Base-by-base conservation (phyloP, 495 filamentous ascomycete genomes). In the Penicillium herquei region DNA sequence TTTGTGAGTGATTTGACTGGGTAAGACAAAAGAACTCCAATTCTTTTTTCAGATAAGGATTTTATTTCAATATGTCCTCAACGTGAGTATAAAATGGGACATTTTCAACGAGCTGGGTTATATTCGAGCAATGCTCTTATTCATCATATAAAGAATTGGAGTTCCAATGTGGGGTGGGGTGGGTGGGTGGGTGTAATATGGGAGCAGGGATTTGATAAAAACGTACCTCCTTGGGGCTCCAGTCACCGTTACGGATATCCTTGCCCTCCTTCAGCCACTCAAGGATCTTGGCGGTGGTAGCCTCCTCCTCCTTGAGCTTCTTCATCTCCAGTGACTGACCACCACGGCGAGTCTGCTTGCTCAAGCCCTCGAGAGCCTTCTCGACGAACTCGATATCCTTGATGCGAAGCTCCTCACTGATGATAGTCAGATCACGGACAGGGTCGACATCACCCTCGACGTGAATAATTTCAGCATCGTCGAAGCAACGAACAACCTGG, bases 351-450 rank as follows among this genome's bases (percentile, higher is more conserved):
- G 95, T 99, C 77, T 91, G 91, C 83, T 98, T 99, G 78, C 86
- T 84, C 54, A 95, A 76, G 62, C 78, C 84, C 65, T 97, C 95
- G 54, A 93, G 81, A 3, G 92, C 87, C 81, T 98, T 99, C 79
- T 96, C 91, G 48, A 89, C 86, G 72, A 98, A 98, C 81, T 99
- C 95, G 56, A 96, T 97, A 79, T 99, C 95, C 81, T 99, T 99
- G 69, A 97, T 86, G 47, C 92, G 84, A 66, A 99, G 78, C 78
- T 99, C 95, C 65, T 98, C 92, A 74, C 84, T 90, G 79, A 99
- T 98, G 74, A 99, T 99, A 59, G 85, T 86, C 62, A 99, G 73
- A 80, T 99, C 95, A 65, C 95, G 87, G 52, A 88, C 80, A 33
- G 95, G 95, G 72, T 99, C 87, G 58, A 98, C 95, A 69, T 98